Percentiles rank a stretch among this genome's conserved stretches.
These are phyloP conservation scores for Oidiodendron maius DNA, from an alignment of 495 filamentous ascomycete genomes.

Conservation along the genomic window DNA sequence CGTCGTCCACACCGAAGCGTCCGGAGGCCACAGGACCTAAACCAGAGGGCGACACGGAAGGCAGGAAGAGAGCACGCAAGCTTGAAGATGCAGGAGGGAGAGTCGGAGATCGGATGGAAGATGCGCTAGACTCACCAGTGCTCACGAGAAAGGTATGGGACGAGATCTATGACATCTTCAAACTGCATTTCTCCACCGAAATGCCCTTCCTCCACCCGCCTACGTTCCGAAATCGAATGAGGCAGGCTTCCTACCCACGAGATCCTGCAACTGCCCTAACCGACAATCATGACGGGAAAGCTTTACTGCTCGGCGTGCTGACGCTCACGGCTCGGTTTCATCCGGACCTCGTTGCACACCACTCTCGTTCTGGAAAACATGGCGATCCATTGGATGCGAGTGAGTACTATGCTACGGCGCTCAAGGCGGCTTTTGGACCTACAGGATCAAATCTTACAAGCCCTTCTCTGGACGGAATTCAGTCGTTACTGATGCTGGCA, in stretches of 20 bases:
- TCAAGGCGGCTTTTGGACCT: constrained; percentile 58
- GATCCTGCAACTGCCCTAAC: constrained; percentile 20
- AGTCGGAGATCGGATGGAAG: constrained; percentile 32
- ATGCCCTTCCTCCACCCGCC: constrained; percentile 79
- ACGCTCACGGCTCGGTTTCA: constrained; percentile 78
- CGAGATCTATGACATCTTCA: constrained; percentile 71
- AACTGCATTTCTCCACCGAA: constrained; percentile 75
- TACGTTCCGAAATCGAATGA: constrained; percentile 57
- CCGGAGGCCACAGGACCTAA: constrained; percentile 44
- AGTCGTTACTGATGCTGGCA: constrained; percentile 75
- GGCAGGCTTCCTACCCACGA: constrained; percentile 24
- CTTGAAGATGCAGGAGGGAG: constrained; percentile 38
- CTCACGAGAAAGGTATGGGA: constrained; percentile 67
- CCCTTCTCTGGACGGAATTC: constrained; percentile 63
- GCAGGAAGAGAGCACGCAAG: constrained; percentile 51
- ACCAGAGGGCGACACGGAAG: constrained; percentile 57
- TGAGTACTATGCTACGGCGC: constrained; percentile 71
- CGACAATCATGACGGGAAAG: constrained; percentile 36
- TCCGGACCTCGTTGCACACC: constrained; percentile 58
- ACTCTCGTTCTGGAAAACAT: constrained; percentile 37
- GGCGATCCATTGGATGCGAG: constrained; percentile 63
- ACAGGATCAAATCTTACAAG: constrained; percentile 40
- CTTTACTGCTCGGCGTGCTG: constrained; percentile 71
- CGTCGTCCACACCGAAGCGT: constrained; percentile 49
- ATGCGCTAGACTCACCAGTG: constrained; percentile 45